Conservation (phyloP, 371 early-diverging fungal genomes). For the Mortierella sp. region DNA sequence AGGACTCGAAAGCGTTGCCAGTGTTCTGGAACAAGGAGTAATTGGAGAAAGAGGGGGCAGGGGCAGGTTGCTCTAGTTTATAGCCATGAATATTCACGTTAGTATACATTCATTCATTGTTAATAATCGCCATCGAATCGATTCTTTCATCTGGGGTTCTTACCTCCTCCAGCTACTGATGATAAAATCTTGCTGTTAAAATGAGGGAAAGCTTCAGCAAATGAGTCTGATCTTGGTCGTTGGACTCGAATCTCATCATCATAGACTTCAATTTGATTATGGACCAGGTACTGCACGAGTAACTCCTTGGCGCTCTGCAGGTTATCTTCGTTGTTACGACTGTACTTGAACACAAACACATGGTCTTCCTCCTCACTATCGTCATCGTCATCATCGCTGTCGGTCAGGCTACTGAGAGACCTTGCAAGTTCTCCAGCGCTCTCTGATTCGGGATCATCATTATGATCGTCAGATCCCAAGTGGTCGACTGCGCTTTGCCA, state of each 20-base stretch:
- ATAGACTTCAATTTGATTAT: constrained; percentile 61
- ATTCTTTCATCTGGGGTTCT: background rate
- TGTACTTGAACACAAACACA: constrained; percentile 56
- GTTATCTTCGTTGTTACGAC: constrained; percentile 54
- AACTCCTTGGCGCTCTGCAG: constrained; percentile 58
- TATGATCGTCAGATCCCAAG: background rate
- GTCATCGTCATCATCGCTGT: constrained; percentile 33
- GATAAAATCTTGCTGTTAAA: constrained; percentile 57
- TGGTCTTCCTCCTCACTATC: constrained; percentile 47
- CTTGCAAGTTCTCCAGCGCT: constrained; percentile 23
- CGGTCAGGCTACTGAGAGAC: constrained; percentile 47
- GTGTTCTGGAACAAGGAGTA: constrained; percentile 48
- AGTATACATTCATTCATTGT: background rate
- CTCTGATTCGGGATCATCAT: background rate
- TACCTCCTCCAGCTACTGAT: constrained; percentile 49
- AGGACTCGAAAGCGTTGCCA: constrained; percentile 52
- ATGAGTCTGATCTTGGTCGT: constrained; percentile 53
- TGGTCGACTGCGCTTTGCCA: background rate
- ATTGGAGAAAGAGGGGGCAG: constrained; percentile 39
- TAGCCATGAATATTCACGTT: background rate
- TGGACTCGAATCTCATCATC: constrained; percentile 51
- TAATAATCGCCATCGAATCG: background rate
- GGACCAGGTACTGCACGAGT: constrained; percentile 58
- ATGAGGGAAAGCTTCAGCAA: constrained; percentile 55
- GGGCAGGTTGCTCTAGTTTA: constrained; percentile 26